A percentile compares a stretch with the other conserved stretches of the same genome.
Evolutionary conservation across 202 grass and related monocot genomes (phyloP).

Genomic region (Alloteropsis angusta): DNA sequence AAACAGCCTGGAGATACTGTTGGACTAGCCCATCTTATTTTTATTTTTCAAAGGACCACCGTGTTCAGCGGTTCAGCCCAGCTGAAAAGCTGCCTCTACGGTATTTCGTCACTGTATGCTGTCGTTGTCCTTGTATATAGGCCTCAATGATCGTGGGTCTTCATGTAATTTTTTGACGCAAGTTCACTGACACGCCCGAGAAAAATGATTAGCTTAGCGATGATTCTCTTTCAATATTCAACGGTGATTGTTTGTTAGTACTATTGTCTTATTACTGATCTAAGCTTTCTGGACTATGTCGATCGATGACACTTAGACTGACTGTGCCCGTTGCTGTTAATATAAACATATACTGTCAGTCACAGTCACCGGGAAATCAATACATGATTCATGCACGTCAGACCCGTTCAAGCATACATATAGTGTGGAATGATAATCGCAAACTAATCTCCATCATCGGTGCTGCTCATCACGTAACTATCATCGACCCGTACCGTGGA

Average conservation of each 20-base stretch:
- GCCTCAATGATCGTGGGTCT: not conserved
- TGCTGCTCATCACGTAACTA: not conserved
- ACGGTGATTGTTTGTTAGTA: not conserved
- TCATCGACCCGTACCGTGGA: not conserved
- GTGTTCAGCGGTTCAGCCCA: conserved; percentile 15
- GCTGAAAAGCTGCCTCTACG: not conserved
- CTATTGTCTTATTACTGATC: not conserved
- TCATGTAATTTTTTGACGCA: conserved; percentile 16
- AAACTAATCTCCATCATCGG: not conserved
- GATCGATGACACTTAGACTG: not conserved
- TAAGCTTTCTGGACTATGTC: not conserved
- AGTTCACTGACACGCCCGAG: not conserved
- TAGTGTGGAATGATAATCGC: not conserved
- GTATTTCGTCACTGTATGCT: conserved; percentile 11
- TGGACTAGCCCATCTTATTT: not conserved
- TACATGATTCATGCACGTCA: not conserved
- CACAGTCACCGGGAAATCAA: not conserved
- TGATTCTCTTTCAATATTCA: not conserved
- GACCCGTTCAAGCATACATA: not conserved
- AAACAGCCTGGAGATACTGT: conserved; percentile 9
- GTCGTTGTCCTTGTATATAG: conserved; percentile 13
- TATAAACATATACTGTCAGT: not conserved
- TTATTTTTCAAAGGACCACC: not conserved
- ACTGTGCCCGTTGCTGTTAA: not conserved
- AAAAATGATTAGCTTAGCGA: not conserved